Conservation (phyloP, 1,284 basidiomycete genomes). For the Naganishia liquefaciens region DNA sequence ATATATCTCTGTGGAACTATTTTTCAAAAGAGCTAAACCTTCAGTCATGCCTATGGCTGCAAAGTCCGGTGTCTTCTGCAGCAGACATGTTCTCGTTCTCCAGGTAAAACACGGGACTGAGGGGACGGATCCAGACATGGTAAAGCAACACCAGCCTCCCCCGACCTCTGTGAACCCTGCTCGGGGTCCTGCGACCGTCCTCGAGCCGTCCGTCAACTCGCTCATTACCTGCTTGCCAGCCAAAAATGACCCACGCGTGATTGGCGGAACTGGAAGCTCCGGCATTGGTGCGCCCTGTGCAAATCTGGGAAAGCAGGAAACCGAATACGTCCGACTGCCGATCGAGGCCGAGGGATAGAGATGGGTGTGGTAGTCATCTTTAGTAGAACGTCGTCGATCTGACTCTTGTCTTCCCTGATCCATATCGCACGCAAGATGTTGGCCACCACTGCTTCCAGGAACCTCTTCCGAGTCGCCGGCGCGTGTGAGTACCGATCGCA, state of each 20-base stretch:
- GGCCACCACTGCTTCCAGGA: constrained; percentile 19
- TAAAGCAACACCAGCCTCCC: too few relatives aligned
- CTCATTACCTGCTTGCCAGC: neutral
- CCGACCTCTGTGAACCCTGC: neutral
- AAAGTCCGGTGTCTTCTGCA: too few relatives aligned
- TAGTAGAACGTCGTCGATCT: neutral
- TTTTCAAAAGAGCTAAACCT: too few relatives aligned
- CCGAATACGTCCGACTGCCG: constrained; percentile 29
- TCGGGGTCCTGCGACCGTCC: too few relatives aligned
- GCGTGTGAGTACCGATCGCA: constrained; percentile 6
- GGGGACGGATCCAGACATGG: too few relatives aligned
- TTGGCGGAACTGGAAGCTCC: constrained; percentile 25
- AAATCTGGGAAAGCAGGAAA: neutral
- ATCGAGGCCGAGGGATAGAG: constrained; percentile 11
- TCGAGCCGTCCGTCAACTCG: neutral
- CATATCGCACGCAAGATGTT: constrained; percentile 1
- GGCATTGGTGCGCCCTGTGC: neutral
- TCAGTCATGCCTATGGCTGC: too few relatives aligned
- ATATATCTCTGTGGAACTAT: neutral
- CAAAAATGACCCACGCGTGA: constrained; percentile 17
- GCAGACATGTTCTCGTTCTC: too few relatives aligned
- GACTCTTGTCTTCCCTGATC: neutral
- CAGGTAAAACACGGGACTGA: too few relatives aligned
- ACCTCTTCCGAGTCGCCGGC: constrained; percentile 24
- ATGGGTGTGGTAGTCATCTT: constrained; percentile 13